Evolutionary conservation across 1,284 basidiomycete species (phyloP), one percentile per base, ranked within the genome.

Genomic region (Vanrija humicola): DNA sequence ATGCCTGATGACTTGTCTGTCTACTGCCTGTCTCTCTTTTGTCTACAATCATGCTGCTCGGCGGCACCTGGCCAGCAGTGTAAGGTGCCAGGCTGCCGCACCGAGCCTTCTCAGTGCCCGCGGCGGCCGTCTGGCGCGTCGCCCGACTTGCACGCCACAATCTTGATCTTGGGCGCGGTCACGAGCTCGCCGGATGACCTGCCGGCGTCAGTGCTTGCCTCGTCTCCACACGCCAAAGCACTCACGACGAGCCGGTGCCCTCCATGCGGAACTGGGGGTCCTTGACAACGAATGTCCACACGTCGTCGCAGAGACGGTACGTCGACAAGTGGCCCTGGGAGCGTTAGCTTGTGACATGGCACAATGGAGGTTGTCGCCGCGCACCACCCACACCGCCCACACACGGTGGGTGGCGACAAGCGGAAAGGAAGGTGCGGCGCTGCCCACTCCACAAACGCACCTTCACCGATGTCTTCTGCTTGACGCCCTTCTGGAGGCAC

Each of bases 201-300:
- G 34, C 7, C 16, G 21, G 34, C 3, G 34, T 52, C 19, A 50
- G 50, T 23, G 28, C 23, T 23, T 16, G 23, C 23, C 1, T 3
- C 23, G 2, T 15, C 5, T 15, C 26, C 8, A 5, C 21, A 14
- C 15, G 9, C 12, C 26, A 1, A 12, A 16, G 16, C 14, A 70
- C 71, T 57, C 55, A 69, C 69, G 58, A 60, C 5, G 66, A 63
- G 5, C 67, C 68, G 67, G 89, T 90, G 46, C 86, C 86, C 76
- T 97, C 93, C 86, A 96, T 90, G 77, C 95, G 95, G 79, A 97
- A 94, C 16, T 84, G 83, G 15, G 92, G 87, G 65, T 93, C 85
- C 73, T 90, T 90, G 47, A 95, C 88, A 60, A 94, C 89, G 75
- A 96, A 97, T 40, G 93, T 96, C 93, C 93, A 96, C 46, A 96